A percentile compares a stretch with the other conserved stretches of the same genome.
Evolutionary conservation across 2,329 filamentous ascomycete species (phyloP).

Genomic region (Pyrenophora seminiperda): DNA sequence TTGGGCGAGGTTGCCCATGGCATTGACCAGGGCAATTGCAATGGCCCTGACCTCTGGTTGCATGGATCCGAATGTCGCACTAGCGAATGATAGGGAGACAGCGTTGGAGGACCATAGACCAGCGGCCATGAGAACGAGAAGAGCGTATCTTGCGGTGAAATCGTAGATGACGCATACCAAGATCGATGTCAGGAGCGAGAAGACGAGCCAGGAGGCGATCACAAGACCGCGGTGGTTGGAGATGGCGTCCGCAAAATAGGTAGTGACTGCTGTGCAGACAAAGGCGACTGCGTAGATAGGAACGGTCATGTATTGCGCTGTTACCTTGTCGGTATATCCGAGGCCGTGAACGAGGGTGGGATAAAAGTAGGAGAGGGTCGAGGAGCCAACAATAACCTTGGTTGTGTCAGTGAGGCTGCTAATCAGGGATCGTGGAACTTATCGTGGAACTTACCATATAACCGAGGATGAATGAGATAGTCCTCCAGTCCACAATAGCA

Average conservation of each 20-base stretch:
- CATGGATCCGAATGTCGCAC: conserved; percentile 58
- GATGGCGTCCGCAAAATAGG: conserved; percentile 56
- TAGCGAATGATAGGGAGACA: conserved; percentile 58
- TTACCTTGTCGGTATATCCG: conserved; percentile 52
- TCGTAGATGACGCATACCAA: conserved; percentile 54
- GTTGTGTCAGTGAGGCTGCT: conserved; percentile 6
- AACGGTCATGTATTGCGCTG: conserved; percentile 59
- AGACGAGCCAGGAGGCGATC: conserved; percentile 56
- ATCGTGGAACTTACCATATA: conserved; percentile 51
- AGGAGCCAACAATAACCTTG: conserved; percentile 54
- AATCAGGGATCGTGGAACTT: conserved; percentile 27
- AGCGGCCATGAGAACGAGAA: conserved; percentile 62
- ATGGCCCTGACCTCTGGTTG: conserved; percentile 58
- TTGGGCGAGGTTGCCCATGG: conserved; percentile 60
- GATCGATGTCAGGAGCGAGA: conserved; percentile 48
- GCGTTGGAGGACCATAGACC: conserved; percentile 62
- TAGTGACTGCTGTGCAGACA: conserved; percentile 54
- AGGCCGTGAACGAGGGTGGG: conserved; percentile 59
- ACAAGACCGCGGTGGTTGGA: conserved; percentile 56
- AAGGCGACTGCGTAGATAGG: conserved; percentile 62
- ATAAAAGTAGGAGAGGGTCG: conserved; percentile 61
- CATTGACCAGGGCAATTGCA: conserved; percentile 59
- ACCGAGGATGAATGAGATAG: conserved; percentile 56
- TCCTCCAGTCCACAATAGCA: conserved; percentile 54
- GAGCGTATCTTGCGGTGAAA: conserved; percentile 59